Percentiles rank a stretch among this genome's conserved stretches.
Conservation (phyloP, 2,329 filamentous ascomycete species). For the Tolypocladium pustulatum region DNA sequence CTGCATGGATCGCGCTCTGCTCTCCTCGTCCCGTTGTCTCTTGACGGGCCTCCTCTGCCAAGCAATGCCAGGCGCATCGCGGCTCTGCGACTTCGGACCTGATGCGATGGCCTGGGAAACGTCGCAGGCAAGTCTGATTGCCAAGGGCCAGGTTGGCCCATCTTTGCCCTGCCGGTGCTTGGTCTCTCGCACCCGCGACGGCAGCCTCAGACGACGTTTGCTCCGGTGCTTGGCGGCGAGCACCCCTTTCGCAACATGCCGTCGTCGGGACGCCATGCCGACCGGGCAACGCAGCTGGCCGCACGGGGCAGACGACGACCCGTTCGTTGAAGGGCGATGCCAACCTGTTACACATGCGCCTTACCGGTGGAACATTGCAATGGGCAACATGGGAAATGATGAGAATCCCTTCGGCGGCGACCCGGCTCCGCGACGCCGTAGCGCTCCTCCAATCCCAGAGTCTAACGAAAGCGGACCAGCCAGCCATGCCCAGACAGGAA, state of each 20-base stretch:
- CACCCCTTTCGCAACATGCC: background rate
- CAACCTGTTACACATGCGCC: background rate
- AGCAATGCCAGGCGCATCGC: background rate
- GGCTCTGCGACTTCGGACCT: background rate
- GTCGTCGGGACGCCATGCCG: background rate
- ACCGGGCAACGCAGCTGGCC: background rate
- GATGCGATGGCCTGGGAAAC: no score
- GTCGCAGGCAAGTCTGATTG: background rate
- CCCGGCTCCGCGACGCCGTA: background rate
- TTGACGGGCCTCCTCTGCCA: background rate
- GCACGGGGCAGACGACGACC: background rate
- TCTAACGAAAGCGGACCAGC: background rate
- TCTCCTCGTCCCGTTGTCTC: background rate
- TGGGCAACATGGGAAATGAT: background rate
- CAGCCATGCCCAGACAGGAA: conserved; percentile 8
- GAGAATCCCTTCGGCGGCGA: background rate
- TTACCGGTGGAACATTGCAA: background rate
- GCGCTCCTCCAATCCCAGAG: background rate
- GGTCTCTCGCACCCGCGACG: background rate
- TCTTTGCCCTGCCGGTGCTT: background rate
- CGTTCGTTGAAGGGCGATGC: background rate
- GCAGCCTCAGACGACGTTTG: background rate
- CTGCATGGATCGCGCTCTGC: no score
- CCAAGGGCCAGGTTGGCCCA: background rate
- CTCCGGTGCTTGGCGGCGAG: background rate